Percentiles rank a stretch among this genome's conserved stretches.
These are phyloP conservation scores for Rosa chinensis DNA, from an alignment of 306 rosid species.

Conservation along the genomic window DNA sequence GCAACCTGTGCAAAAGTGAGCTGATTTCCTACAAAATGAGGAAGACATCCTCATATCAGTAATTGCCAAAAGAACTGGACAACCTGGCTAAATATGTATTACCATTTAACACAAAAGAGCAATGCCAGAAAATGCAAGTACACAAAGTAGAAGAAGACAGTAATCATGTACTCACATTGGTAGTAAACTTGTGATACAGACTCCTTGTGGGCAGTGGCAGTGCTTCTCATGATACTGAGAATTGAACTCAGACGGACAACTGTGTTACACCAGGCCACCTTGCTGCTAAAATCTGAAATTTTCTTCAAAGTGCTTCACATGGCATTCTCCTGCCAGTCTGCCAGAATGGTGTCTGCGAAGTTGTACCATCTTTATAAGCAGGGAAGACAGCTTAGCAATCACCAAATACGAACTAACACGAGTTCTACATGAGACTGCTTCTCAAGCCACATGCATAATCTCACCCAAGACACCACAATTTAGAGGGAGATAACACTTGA, in stretches of 20 bases:
- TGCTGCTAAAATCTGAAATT: neutral
- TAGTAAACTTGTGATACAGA: neutral
- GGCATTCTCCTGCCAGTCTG: no score
- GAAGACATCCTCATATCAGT: neutral
- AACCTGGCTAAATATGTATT: neutral
- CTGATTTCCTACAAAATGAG: slow-evolving; percentile 2
- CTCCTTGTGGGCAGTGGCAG: neutral
- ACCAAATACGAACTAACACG: no score
- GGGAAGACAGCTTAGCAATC: no score
- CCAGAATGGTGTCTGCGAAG: no score
- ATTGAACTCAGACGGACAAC: neutral
- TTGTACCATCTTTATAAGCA: no score
- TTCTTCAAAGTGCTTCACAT: neutral
- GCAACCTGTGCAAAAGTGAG: neutral
- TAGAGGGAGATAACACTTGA: no score
- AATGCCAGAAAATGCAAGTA: neutral
- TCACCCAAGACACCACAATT: no score
- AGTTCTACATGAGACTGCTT: no score
- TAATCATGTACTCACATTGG: slow-evolving; percentile 1
- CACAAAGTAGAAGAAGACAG: neutral
- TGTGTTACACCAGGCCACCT: neutral
- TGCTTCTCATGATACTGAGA: neutral
- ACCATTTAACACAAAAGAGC: neutral
- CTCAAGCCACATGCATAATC: no score
- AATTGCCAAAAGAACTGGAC: neutral